Evolutionary conservation across 805 yeast genomes (phyloP).

Genomic region (Yamadazyma takamatsuzukensis): DNA sequence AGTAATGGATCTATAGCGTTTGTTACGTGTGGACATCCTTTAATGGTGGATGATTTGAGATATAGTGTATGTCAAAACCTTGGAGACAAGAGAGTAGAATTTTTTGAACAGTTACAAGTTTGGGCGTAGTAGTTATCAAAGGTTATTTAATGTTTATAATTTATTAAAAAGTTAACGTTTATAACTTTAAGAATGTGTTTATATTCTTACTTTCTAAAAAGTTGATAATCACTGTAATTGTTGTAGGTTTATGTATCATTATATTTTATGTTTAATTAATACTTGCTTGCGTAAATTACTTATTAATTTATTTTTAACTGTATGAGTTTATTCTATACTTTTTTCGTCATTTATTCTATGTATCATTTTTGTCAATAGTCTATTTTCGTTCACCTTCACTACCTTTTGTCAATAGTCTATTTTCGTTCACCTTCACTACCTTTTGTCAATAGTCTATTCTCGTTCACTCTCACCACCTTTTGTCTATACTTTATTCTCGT

Average conservation of each 20-base stretch:
- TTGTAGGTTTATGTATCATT: neutral
- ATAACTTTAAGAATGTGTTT: neutral
- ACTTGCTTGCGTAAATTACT: neutral
- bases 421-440: neutral
- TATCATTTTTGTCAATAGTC: neutral
- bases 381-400: neutral
- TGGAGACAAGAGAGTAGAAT: slow-evolving; percentile 52
- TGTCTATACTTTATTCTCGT: neutral
- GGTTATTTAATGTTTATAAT: neutral
- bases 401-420: neutral
- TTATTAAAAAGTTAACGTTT: neutral
- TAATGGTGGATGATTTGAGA: slow-evolving; percentile 56
- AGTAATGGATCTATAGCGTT: slow-evolving; percentile 47
- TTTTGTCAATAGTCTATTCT: neutral
- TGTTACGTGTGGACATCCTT: slow-evolving; percentile 61
- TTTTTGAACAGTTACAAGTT: slow-evolving; percentile 69
- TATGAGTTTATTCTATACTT: no score
- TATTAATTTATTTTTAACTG: neutral
- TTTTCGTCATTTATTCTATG: no score
- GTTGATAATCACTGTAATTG: no score
- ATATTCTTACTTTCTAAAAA: no score
- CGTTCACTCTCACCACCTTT: neutral
- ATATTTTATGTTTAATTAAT: no score
- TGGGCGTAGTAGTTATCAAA: slow-evolving; percentile 54
- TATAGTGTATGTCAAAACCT: slow-evolving; percentile 41